Evolutionary conservation across 1,139 yeast species (phyloP), one percentile per base, ranked within the genome.

Genomic region (Yamadazyma siamensis): DNA sequence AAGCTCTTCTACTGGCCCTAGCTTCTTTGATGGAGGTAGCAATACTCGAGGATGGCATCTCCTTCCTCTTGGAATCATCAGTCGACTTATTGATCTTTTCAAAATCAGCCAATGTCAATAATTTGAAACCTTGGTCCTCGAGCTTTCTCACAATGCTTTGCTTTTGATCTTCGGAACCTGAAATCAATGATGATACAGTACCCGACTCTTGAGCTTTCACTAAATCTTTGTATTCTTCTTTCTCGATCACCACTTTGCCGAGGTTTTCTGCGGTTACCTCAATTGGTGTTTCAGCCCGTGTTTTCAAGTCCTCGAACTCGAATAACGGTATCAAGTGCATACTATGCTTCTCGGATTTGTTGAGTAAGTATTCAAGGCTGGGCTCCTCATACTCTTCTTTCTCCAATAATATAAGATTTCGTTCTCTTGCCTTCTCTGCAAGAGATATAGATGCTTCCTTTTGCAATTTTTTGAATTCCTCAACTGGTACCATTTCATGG

Each of bases 381-480:
- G 64, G 64, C 0, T 41, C 28, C 3, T 43, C 41, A 28, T 52
- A 54, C 12, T 50, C 51, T 3, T 43, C 43, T 27, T 40, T 39
- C 6, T 50, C 42, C 7, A 66, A 27, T 1, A 55, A 50, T 12
- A 50, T 51, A 24, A 52, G 41, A 1, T 65, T 68, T 26, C 50
- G 47, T 15, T 43, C 49, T 17, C 35, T 35, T 3, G 65, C 61
- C 28, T 34, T 41, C 8, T 46, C 48, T 6, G 36, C 43, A 13
- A 48, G 30, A 5, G 44, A 33, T 28, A 40, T 29, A 14, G 24
- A 34, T 26, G 51, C 47, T 4, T 15, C 18, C n/a, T 37, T 50
- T 28, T 39, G 46, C 34, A 56, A 39, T 15, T 34, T 33, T 23
- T 38, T 38, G 14, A 48, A 43, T 15, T 59, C 61, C 28, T 58